Conservation (phyloP, 345 rosid genomes). For the Citrus medica region DNA sequence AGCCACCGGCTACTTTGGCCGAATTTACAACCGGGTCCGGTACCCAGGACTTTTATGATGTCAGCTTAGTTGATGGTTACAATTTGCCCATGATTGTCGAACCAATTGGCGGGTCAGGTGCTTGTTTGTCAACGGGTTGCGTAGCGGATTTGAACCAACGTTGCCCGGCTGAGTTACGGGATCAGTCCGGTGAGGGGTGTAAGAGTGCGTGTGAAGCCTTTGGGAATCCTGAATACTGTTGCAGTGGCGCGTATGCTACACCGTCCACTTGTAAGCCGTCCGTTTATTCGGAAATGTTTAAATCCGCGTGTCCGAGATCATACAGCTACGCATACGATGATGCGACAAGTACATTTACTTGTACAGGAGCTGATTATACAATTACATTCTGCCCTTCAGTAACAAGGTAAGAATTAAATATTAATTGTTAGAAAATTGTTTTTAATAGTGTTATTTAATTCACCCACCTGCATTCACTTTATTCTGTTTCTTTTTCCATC, state of each 20-base stretch:
- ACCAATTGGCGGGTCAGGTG: conserved; percentile 56
- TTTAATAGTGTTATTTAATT: no score
- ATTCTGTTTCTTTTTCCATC: not conserved
- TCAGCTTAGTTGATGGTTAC: conserved; percentile 71
- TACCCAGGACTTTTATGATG: conserved; percentile 62
- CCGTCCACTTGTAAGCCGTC: conserved; percentile 64
- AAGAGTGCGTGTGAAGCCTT: conserved; percentile 86
- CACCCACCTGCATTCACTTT: not conserved
- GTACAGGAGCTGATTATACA: conserved; percentile 54
- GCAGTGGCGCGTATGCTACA: conserved; percentile 57
- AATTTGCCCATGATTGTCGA: conserved; percentile 58
- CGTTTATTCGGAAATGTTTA: conserved; percentile 55
- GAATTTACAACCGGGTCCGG: conserved; percentile 72
- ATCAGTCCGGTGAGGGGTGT: conserved; percentile 45
- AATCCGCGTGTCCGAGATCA: conserved; percentile 61
- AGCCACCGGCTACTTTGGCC: conserved; percentile 64
- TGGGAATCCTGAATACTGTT: conserved; percentile 57
- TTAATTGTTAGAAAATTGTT: no score
- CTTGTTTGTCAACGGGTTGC: conserved; percentile 60
- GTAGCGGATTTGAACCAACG: conserved; percentile 52
- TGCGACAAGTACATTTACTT: conserved; percentile 69
- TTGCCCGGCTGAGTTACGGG: conserved; percentile 60
- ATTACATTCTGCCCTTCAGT: conserved; percentile 72
- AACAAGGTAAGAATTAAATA: conserved; percentile 41
- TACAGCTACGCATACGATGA: conserved; percentile 85